Percentiles rank a stretch among this genome's conserved stretches.
Evolutionary conservation across 768 basidiomycete species (phyloP).

Genomic region (Kondoa malvinella): DNA sequence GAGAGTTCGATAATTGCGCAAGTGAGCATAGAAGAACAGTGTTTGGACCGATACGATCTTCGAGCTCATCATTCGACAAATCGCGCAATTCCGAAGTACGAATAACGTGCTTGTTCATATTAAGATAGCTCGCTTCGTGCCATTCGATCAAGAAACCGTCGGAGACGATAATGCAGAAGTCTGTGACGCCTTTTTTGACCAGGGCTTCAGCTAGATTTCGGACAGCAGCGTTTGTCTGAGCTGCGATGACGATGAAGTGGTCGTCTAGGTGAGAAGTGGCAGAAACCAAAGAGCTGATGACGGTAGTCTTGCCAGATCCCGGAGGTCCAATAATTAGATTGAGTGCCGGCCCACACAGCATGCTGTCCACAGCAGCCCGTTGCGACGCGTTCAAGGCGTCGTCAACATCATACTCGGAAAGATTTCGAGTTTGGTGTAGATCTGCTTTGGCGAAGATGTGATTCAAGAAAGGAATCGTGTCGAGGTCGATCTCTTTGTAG

Average conservation of each 20-base stretch:
- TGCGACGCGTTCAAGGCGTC: background rate
- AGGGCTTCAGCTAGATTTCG: background rate
- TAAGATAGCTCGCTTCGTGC: background rate
- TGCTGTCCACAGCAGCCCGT: background rate
- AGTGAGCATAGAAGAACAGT: background rate
- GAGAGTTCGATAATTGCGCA: background rate
- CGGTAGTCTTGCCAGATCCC: background rate
- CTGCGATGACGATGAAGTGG: background rate
- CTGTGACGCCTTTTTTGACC: background rate
- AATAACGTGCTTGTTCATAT: background rate
- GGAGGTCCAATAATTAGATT: background rate
- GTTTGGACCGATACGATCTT: background rate
- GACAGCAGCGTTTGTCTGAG: background rate
- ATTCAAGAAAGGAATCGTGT: background rate
- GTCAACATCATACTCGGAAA: background rate
- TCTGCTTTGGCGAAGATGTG: background rate
- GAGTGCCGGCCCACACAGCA: background rate
- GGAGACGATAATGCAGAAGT: background rate
- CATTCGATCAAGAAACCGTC: background rate
- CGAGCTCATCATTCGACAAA: background rate
- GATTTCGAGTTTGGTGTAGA: background rate
- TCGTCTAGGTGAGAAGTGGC: background rate
- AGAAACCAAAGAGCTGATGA: background rate
- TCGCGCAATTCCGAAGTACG: background rate
- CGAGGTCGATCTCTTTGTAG: background rate